Conservation (phyloP, 2,329 filamentous ascomycete genomes). For the Fusarium napiforme region DNA sequence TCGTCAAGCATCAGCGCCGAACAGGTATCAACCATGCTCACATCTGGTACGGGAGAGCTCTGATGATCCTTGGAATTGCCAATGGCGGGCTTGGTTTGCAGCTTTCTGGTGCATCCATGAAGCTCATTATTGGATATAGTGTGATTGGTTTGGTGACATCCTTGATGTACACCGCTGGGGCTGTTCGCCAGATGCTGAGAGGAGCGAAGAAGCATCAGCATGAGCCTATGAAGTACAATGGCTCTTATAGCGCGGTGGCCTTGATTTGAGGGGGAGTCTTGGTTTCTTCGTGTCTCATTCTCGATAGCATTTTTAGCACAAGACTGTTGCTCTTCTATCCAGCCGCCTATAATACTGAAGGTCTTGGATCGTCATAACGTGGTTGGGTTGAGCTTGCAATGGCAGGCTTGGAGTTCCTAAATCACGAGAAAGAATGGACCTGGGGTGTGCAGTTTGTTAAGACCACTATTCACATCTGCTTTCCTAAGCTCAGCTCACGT, state of each 20-base stretch:
- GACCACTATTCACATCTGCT: background rate
- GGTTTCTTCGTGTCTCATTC: background rate
- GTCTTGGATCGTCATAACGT: rapidly evolving
- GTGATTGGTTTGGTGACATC: background rate
- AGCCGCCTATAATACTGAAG: rapidly evolving
- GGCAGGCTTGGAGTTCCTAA: too few relatives aligned
- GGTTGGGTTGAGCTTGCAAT: background rate
- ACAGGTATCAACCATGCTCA: conserved; percentile 64
- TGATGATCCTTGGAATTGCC: conserved; percentile 67
- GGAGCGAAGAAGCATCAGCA: background rate
- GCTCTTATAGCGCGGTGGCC: background rate
- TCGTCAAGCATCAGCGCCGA: conserved; percentile 57
- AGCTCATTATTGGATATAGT: background rate
- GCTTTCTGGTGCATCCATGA: conserved; percentile 52
- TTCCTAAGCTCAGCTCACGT: too few relatives aligned
- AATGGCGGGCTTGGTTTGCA: conserved; percentile 71
- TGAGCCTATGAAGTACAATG: background rate
- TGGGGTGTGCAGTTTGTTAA: background rate
- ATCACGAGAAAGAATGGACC: background rate
- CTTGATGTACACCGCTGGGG: background rate
- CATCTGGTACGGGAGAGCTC: conserved; percentile 68
- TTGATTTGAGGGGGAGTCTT: background rate
- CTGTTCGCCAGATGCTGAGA: background rate
- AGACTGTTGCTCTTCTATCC: background rate
- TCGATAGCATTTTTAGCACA: background rate